Conservation (phyloP, 106 monocot genomes). For the Alisma plantagoaquatica region DNA sequence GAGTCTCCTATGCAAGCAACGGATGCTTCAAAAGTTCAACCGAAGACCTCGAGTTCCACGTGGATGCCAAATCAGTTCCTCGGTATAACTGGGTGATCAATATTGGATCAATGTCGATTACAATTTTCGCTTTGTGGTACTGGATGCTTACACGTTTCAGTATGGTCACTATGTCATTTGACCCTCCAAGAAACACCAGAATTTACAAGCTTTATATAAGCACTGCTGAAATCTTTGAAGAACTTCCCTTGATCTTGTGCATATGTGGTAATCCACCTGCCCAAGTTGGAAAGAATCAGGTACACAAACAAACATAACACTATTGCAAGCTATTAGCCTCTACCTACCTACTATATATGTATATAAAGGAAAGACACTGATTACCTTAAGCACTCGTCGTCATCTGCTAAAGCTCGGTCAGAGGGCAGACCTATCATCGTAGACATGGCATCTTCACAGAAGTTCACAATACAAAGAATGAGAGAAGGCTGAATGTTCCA, state of each 20-base stretch:
- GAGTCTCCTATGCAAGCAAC: too few species aligned
- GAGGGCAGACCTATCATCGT: constrained; percentile 89
- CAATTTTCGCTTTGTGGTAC: too few species aligned
- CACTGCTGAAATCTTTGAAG: constrained; percentile 59
- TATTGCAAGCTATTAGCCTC: not conserved
- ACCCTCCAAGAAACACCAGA: constrained; percentile 64
- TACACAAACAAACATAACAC: not conserved
- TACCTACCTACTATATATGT: not conserved
- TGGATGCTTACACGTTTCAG: too few species aligned
- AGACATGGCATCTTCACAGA: constrained; percentile 41
- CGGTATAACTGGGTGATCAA: too few species aligned
- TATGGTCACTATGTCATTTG: too few species aligned
- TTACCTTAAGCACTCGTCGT: constrained; percentile 82
- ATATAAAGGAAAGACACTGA: not conserved
- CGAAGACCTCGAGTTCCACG: too few species aligned
- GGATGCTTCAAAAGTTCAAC: too few species aligned
- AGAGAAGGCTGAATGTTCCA: too few species aligned
- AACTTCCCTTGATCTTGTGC: constrained; percentile 56
- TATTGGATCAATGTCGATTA: too few species aligned
- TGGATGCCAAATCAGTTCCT: too few species aligned
- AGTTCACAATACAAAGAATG: too few species aligned
- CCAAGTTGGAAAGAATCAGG: not conserved
- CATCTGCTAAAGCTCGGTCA: constrained; percentile 73
- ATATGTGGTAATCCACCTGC: constrained; percentile 79
- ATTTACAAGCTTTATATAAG: constrained; percentile 71